These are phyloP conservation scores for Solanum appendiculatum DNA, from an alignment of 257 asterid species.

Conservation along the genomic window DNA sequence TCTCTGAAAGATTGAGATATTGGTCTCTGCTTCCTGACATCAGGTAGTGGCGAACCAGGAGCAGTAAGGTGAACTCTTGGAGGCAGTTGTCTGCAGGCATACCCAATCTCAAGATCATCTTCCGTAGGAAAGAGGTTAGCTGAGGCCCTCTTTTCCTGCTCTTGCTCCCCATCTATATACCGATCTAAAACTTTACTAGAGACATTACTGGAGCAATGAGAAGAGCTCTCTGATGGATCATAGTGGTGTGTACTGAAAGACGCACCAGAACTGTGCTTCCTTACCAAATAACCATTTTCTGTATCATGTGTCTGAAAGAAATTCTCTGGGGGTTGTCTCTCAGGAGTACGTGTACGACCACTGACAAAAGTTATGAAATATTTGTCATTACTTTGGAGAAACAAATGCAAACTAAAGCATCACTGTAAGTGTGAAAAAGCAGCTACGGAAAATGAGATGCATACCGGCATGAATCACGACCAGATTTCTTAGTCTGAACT, in stretches of 20 bases:
- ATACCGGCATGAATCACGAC: constrained; percentile 47
- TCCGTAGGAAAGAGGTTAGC: constrained; percentile 21
- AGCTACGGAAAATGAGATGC: constrained; percentile 1
- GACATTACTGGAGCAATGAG: constrained; percentile 68
- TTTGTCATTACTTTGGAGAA: not conserved
- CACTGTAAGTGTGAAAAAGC: not conserved
- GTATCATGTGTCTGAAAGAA: constrained; percentile 24
- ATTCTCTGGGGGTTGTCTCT: constrained; percentile 48
- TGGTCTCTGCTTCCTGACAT: constrained; percentile 63
- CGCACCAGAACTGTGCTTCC: constrained; percentile 26
- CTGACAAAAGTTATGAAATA: constrained; percentile 17
- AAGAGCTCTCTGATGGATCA: constrained; percentile 69
- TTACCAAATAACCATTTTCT: constrained; percentile 27
- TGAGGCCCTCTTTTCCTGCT: constrained; percentile 31
- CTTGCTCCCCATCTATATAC: constrained; percentile 88
- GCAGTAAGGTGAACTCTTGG: constrained; percentile 44
- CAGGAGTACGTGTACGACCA: constrained; percentile 62
- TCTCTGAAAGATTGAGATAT: constrained; percentile 74
- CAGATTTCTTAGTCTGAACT: constrained; percentile 38
- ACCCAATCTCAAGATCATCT: constrained; percentile 35
- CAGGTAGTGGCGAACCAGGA: constrained; percentile 31
- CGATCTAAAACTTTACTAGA: constrained; percentile 81
- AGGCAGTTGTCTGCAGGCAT: constrained; percentile 33
- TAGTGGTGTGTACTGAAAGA: constrained; percentile 28
- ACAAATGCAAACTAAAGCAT: not conserved